phyloP scores from a whole-genome alignment of 331 rosid genomes.

The Prunus yedoensis region DNA sequence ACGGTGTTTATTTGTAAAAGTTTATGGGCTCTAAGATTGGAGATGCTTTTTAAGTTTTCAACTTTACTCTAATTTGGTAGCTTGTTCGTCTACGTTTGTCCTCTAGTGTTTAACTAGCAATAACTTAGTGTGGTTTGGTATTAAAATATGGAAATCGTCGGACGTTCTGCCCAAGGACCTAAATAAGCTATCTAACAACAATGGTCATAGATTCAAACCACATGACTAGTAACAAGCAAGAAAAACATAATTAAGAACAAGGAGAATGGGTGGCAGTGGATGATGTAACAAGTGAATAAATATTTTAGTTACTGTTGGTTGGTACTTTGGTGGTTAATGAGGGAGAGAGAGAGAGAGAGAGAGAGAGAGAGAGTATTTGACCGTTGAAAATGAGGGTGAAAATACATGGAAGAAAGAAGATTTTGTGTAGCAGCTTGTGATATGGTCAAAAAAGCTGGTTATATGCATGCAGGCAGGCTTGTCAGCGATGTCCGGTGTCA shows the following conservation, averaged over 20 bases:
- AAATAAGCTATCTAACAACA: neutral
- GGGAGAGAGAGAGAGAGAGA: too few relatives aligned
- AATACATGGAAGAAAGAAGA: slow-evolving; percentile 1
- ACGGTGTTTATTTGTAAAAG: slow-evolving; percentile 14
- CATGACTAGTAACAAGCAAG: neutral
- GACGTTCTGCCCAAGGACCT: neutral
- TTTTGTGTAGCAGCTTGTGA: slow-evolving; percentile 34
- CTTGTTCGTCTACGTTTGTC: slow-evolving; percentile 18
- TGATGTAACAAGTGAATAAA: neutral
- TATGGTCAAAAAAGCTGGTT: slow-evolving; percentile 41
- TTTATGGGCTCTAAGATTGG: neutral
- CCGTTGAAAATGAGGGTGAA: slow-evolving; percentile 29
- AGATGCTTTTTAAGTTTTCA: neutral
- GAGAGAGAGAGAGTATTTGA: slow-evolving; percentile 33
- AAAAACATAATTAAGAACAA: neutral
- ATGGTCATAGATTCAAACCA: neutral
- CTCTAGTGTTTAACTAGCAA: slow-evolving; percentile 4
- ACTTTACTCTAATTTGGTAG: slow-evolving; percentile 1
- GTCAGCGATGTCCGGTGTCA: slow-evolving; percentile 11
- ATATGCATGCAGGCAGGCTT: slow-evolving; percentile 4
- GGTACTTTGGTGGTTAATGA: neutral
- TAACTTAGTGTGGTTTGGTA: too few relatives aligned
- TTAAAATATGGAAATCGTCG: neutral
- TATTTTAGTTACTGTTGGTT: slow-evolving; percentile 6
- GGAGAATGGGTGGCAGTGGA: neutral